A percentile compares a stretch with the other conserved stretches of the same genome.
Conservation (phyloP, 768 basidiomycete genomes). For the Suillus lakei region DNA sequence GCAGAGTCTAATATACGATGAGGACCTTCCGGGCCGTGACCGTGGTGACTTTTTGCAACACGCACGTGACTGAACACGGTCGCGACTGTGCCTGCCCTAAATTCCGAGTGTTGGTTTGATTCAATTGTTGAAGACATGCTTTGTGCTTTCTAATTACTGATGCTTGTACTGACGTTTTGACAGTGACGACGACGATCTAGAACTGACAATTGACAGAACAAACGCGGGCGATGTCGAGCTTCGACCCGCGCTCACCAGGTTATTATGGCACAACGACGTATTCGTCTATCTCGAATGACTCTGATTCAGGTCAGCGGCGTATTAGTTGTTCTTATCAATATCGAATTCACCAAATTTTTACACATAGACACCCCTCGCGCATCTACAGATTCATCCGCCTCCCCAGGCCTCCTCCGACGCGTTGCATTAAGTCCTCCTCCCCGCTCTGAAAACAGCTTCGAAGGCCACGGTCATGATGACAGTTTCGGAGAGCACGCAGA, state of each 20-base stretch:
- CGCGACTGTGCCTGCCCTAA: conserved; percentile 47
- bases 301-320: conserved; percentile 52
- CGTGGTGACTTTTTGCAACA: background rate
- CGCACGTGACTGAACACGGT: conserved; percentile 44
- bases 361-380: conserved; percentile 47
- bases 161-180: conserved; percentile 7
- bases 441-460: conserved; percentile 17
- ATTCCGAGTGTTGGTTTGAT: conserved; percentile 27
- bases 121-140: conserved; percentile 36
- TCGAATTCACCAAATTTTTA: conserved; percentile 9
- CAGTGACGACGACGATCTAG: conserved; percentile 8
- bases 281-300: conserved; percentile 54
- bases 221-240: conserved; percentile 21
- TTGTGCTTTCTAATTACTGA: conserved; percentile 31
- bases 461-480: conserved; percentile 7
- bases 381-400: conserved; percentile 45
- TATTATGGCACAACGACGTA: conserved; percentile 61
- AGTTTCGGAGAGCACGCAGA: conserved; percentile 48
- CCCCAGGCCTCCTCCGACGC: conserved; percentile 6
- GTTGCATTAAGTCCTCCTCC: conserved; percentile 20
- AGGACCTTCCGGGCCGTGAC: no score
- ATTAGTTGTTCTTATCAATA: background rate
- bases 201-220: conserved; percentile 40
- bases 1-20: no score
- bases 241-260: conserved; percentile 63